Evolutionary conservation across 164 flowering plant genomes (phyloP), one percentile per base, ranked within the genome.

Genomic region (Aristolochia californica): DNA sequence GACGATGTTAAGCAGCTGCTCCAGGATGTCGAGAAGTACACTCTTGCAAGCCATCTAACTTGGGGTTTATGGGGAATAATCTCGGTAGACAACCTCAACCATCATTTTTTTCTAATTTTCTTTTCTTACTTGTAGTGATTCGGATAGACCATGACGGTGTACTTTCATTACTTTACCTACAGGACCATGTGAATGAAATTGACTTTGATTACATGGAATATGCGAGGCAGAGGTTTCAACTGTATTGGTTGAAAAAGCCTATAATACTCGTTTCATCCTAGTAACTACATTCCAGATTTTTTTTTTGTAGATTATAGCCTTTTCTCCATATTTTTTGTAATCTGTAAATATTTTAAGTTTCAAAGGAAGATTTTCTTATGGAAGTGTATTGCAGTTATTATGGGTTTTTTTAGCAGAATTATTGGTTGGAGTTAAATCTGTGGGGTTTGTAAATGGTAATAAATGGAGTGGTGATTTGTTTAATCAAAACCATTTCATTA

Each of bases 11-110:
- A 80, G 64, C 61, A 74, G 63, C 72, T 89, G 17, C 53, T 78
- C 15, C 53, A 67, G 10, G 84, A 75, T 59, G 68, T 61, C 14
- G 89, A 83, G 73, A 83, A 73, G 64, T 87, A 80, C 60, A 79
- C 84, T 51, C 83, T 82, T 55, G 82, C 88, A 49, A 85, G 77
- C 74, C 95, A 90, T 78, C 72, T 90, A 14, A 60, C 73, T 27
- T 85, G 95, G 97, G 97, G 82, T 59, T 61, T 90, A 27, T 90
- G 95, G 97, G 95, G 97, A 60, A 45, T 87, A 24, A 90, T 87
- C 49, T 90, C 97, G 73, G 97, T 89, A 80, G n/a, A 2, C 63
- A 43, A 45, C 17, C 7, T 2, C 55, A 14, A 22, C 55, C 5
- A 40, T 25, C n/a, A 28, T 3, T 34, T 13, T 13, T 5, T 28